Base-by-base conservation (phyloP, 805 yeast species). In the Candida succiphila region DNA sequence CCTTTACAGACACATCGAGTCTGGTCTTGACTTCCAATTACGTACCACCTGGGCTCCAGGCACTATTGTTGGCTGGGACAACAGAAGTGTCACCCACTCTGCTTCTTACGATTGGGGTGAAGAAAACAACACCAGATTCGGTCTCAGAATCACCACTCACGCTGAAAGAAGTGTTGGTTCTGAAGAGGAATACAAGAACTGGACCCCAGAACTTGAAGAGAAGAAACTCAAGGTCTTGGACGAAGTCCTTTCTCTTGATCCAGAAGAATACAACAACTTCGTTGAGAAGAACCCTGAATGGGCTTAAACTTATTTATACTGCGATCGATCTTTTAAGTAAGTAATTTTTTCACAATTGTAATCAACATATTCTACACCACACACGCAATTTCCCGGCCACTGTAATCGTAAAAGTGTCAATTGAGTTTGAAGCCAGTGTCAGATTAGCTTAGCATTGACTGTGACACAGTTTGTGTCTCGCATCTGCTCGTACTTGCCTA, bases 31-130 rank as follows among this genome's bases (percentile, higher is more conserved):
- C 51, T 63, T 78, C 44, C 84, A 79, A 43, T 61, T 78, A 34
- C 69, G 88, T 49, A 83, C 84, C 30, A 66, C 55, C 35, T 82
- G 86, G 82, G 78, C 73, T 49, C 75, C 77, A 34, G 68, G 70
- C 32, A 70, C 86, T 2, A 79, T 82, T 33, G 84, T 77, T 15
- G 55, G 78, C 20, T 82, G 89, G 89, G 92, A 82, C 49, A 82
- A 82, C 63, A 73, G 92, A 52, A 63, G 79, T 48, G 69, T 76
- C 8, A 57, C 70, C 17, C 92, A 82, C 54, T 63, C 82, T 12
- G 86, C 87, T n/a, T 64, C 76, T 14, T 69, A 73, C 35, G 89
- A 82, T 47, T 81, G n/a, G n/a, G n/a, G 84, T 78, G 79, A 71
- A 43, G 64, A 69, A 30, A 77, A 80, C 14, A 71, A 67, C 26